phyloP scores from a whole-genome alignment of 2,329 filamentous ascomycete species.

The Leptographium lundbergii region DNA sequence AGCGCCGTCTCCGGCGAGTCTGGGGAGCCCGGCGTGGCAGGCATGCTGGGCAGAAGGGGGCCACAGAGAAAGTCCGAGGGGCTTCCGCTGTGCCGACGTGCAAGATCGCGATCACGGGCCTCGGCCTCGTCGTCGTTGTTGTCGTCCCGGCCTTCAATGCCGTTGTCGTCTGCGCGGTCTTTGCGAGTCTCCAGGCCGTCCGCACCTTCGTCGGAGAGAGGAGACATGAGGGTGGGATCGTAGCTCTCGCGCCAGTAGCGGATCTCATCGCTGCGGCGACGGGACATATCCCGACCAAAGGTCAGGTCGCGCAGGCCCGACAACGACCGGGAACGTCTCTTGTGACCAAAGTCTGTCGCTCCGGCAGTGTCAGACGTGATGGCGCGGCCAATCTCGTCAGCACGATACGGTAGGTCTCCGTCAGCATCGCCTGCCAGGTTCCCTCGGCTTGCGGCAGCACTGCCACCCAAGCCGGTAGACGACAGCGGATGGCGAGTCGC shows the following conservation, averaged over 20 bases:
- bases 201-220: conserved; percentile 23
- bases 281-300: conserved; percentile 20
- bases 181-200: not conserved
- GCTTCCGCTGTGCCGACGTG: not conserved
- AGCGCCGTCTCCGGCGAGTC: not conserved
- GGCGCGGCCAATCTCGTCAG: conserved; percentile 47
- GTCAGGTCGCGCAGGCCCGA: conserved; percentile 37
- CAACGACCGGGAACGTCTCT: conserved; percentile 46
- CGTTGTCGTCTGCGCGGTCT: conserved; percentile 8
- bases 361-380: conserved; percentile 39
- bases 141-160: conserved; percentile 13
- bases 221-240: conserved; percentile 35
- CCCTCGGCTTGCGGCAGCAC: not conserved
- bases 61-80: not conserved
- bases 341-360: conserved; percentile 21
- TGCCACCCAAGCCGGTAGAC: not conserved
- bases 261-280: conserved; percentile 50
- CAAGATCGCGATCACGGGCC: not conserved
- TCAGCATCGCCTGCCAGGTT: not conserved
- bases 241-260: conserved; percentile 52
- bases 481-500: conserved; percentile 26
- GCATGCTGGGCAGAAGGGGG: conserved; percentile 1
- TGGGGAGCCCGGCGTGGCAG: conserved; percentile 17
- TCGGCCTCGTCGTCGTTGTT: conserved; percentile 10
- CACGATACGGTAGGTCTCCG: conserved; percentile 21